Percentiles rank a stretch among this genome's conserved stretches.
Evolutionary conservation across 2,329 filamentous ascomycete genomes (phyloP).

Genomic region (Hypoxylon sp.): DNA sequence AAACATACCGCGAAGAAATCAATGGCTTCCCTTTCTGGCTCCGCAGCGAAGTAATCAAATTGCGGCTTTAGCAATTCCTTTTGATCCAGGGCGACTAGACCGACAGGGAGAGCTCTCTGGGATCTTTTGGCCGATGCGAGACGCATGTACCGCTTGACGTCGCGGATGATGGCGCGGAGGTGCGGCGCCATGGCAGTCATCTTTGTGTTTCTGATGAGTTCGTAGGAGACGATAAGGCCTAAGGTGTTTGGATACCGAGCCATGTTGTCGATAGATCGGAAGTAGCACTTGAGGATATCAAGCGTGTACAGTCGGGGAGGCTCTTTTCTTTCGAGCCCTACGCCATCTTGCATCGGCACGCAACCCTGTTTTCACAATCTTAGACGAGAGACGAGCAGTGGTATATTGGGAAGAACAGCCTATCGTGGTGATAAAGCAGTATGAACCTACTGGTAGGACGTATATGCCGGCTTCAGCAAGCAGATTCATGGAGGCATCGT

Average conservation of each 20-base stretch:
- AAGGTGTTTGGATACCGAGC: slow-evolving; percentile 49
- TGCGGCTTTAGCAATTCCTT: slow-evolving; percentile 20
- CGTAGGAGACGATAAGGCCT: slow-evolving; percentile 44
- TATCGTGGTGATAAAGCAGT: not conserved
- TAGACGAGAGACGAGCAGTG: slow-evolving; percentile 6
- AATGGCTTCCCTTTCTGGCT: slow-evolving; percentile 24
- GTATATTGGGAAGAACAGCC: not conserved
- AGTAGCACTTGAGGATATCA: slow-evolving; percentile 38
- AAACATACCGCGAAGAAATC: slow-evolving; percentile 43
- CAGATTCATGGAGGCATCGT: slow-evolving; percentile 44
- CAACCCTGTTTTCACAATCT: slow-evolving; percentile 26
- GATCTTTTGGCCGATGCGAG: slow-evolving; percentile 16
- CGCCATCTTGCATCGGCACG: not conserved
- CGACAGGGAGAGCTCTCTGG: slow-evolving; percentile 40
- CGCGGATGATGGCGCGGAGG: slow-evolving; percentile 46
- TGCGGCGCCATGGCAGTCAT: slow-evolving; percentile 36
- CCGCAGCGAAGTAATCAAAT: slow-evolving; percentile 43
- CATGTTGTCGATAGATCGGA: slow-evolving; percentile 47
- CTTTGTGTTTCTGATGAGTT: slow-evolving; percentile 32
- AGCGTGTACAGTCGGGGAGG: slow-evolving; percentile 28
- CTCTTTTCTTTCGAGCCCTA: not conserved
- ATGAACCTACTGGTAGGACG: slow-evolving; percentile 46
- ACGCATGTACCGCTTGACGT: slow-evolving; percentile 49
- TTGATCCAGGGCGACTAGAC: slow-evolving; percentile 21
- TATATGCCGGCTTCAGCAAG: slow-evolving; percentile 48